Base-by-base conservation (phyloP, 2,329 filamentous ascomycete genomes). In the Camillea tinctor region DNA sequence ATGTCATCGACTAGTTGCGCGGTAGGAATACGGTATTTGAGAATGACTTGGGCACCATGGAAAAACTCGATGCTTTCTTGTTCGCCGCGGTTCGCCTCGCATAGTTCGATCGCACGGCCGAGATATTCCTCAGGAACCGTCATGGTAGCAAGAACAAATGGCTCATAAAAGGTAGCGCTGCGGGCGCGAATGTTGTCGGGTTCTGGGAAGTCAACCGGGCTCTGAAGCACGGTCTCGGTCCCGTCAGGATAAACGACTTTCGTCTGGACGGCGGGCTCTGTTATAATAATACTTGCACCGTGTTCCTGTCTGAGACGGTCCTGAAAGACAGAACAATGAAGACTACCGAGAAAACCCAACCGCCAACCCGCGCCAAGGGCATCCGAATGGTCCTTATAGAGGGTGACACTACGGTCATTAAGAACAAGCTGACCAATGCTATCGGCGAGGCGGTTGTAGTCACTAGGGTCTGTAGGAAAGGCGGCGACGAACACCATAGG, bases 321-420 rank as follows among this genome's bases (percentile, higher is more conserved):
- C 76, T 99, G 93, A 69, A 99, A 99, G 4, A 99, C 95, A n/a
- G 93, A 98, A 77, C 95, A 98, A 75, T 99, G 95, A 53, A 99
- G 80, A 13, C 93, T 98, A n/a, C 95, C 95, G 3, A 99, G 78
- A 72, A 99, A 99, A 0, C 95, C 95, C 11, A 99, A 79, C 52
- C 95, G 88, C 89, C 95, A 99, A 1, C 95, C 95, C 1, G 94
- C 91, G 0, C 95, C 95, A 0, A 99, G 81, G 0, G 95, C 95
- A 71, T 98, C 93, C 0, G 93, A 97, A 23, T 91, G 92, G 73
- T 98, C 95, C 73, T 98, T 98, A 68, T 93, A 90, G 52, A 98
- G 80, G 2, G 93, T 97, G 30, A 99, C 92, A 73, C 93, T 97
- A 60, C 95, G 88, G 74, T 99, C 95, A 73, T 99, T 99, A 56